A percentile compares a stretch with the other conserved stretches of the same genome.
Conservation (phyloP, 2,329 filamentous ascomycete genomes). For the Coniochaeta prunicola region DNA sequence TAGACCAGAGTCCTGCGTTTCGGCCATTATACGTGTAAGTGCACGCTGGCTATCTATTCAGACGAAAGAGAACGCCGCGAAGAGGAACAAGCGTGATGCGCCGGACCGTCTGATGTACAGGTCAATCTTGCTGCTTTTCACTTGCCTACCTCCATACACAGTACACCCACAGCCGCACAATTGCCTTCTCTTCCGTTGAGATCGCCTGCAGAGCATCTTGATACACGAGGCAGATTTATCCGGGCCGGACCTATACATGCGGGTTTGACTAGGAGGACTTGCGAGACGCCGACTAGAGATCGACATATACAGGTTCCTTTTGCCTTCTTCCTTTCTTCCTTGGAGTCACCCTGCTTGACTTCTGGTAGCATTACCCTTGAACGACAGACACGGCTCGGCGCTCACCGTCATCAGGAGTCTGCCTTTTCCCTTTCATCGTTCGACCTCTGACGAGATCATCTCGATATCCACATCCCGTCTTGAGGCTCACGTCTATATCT, state of each 20-base stretch:
- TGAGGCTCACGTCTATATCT: slow-evolving; percentile 1
- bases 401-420: slow-evolving; percentile 2
- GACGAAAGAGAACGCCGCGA: neutral
- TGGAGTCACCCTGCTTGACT: neutral
- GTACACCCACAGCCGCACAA: neutral
- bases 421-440: neutral
- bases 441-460: neutral
- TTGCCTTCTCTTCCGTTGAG: slow-evolving; percentile 7
- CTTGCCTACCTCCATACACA: neutral
- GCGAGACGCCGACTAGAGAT: slow-evolving; percentile 17
- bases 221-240: slow-evolving; percentile 20
- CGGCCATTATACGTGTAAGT: neutral
- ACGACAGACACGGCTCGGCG: slow-evolving; percentile 6
- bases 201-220: slow-evolving; percentile 15
- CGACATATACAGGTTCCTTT: slow-evolving; percentile 7
- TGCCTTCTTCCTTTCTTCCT: neutral
- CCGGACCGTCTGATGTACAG: neutral
- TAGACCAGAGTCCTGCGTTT: neutral
- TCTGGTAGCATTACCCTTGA: neutral
- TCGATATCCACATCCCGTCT: neutral
- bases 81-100: neutral
- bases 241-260: slow-evolving; percentile 14
- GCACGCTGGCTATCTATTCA: neutral
- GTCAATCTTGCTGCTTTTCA: neutral
- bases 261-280: slow-evolving; percentile 11